These are phyloP conservation scores for Stemphylium vesicarium DNA, from an alignment of 2,329 filamentous ascomycete species.

Conservation along the genomic window DNA sequence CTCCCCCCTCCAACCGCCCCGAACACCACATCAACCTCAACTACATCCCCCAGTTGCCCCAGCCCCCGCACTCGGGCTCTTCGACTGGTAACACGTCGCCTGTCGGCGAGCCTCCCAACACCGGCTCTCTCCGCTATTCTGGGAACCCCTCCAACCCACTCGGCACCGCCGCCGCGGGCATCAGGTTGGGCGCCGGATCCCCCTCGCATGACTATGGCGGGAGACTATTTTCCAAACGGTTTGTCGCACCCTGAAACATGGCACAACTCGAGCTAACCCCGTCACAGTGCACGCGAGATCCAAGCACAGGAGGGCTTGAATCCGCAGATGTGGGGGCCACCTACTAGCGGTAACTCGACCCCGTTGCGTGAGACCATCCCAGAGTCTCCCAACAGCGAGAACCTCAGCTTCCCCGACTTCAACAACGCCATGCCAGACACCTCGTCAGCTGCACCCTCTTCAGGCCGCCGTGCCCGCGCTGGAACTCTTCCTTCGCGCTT, in stretches of 20 bases:
- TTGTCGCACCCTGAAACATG: conserved; percentile 53
- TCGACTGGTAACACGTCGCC: conserved; percentile 82
- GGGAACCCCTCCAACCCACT: conserved; percentile 68
- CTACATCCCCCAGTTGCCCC: conserved; percentile 73
- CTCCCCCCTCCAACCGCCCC: conserved; percentile 73
- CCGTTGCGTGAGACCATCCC: conserved; percentile 96
- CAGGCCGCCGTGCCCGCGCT: conserved; percentile 81
- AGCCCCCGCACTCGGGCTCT: conserved; percentile 75
- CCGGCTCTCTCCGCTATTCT: conserved; percentile 71
- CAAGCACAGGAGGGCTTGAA: conserved; percentile 91
- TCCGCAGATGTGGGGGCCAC: conserved; percentile 84
- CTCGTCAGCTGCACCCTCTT: conserved; percentile 61
- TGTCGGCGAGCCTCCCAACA: conserved; percentile 69
- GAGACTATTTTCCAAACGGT: conserved; percentile 93
- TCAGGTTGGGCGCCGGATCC: conserved; percentile 88
- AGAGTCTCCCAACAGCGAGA: conserved; percentile 90
- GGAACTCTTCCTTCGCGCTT: conserved; percentile 97
- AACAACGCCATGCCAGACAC: conserved; percentile 72
- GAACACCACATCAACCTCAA: conserved; percentile 84
- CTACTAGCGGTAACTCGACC: conserved; percentile 94
- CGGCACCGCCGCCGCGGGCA: conserved; percentile 59
- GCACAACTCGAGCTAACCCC: conserved; percentile 38
- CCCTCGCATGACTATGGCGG: conserved; percentile 86
- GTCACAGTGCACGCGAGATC: conserved; percentile 84
- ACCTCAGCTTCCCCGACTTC: conserved; percentile 94